These are phyloP conservation scores for Babesia ovata DNA, from an alignment of 169 alveolate species.

Conservation along the genomic window DNA sequence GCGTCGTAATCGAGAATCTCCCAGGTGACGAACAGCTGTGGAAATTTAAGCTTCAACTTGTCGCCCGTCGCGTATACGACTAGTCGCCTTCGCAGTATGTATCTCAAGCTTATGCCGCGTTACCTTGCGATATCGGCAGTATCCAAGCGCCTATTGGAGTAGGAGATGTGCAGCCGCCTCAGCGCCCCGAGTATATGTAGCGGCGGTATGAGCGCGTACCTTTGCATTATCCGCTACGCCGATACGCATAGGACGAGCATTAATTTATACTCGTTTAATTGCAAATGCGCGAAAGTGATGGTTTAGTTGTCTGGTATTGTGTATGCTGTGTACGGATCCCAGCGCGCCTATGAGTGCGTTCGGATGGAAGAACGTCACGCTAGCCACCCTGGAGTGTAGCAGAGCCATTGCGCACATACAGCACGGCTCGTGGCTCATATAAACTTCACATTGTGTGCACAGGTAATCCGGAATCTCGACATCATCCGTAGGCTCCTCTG, in stretches of 20 bases:
- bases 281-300: constrained; percentile 80
- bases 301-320: constrained; percentile 73
- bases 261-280: constrained; percentile 16
- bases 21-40: constrained; percentile 77
- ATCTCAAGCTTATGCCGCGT: background rate
- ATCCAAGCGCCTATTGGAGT: constrained; percentile 61
- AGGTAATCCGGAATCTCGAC: constrained; percentile 72
- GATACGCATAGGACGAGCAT: background rate
- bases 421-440: constrained; percentile 91
- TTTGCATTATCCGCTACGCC: constrained; percentile 21
- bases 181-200: constrained; percentile 61
- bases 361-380: constrained; percentile 80
- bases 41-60: constrained; percentile 70
- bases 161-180: constrained; percentile 59
- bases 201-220: constrained; percentile 55
- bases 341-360: constrained; percentile 76
- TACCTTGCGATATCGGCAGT: constrained; percentile 72
- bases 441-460: constrained; percentile 83
- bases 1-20: constrained; percentile 74
- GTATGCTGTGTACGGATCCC: constrained; percentile 77
- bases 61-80: constrained; percentile 76
- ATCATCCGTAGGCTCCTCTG: background rate
- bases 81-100: constrained; percentile 54
- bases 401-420: constrained; percentile 97
- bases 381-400: constrained; percentile 89